Evolutionary conservation across 2,329 filamentous ascomycete genomes (phyloP), one percentile per base, ranked within the genome.

Genomic region (Trichoderma brevicompactum): DNA sequence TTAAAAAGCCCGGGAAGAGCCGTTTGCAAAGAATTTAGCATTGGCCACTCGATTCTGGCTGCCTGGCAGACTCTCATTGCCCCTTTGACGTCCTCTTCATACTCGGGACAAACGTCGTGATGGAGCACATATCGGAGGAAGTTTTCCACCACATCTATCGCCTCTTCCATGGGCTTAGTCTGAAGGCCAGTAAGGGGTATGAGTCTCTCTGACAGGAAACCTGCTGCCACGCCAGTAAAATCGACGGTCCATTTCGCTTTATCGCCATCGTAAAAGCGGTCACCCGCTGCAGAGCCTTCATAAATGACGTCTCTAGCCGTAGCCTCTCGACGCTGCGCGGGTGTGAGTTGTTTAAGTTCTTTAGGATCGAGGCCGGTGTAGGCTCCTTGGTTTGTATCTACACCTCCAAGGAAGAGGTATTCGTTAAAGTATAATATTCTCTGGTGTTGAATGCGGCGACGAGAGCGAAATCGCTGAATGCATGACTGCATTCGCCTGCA

Each of bases 111-210:
- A 15, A 96, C 94, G 43, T 91, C 85, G 73, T 98, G 94, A 67
- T 90, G 86, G 9, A 94, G 81, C 0, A 98, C 81, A 70, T 97
- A 99, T 69, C 92, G 91, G 68, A 97, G 86, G 74, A 98, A 98
- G 73, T 95, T 96, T 66, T 87, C 86, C 46, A 97, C 82, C 0
- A 96, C 86, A 40, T 85, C 83, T 19, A 89, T 86, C 3, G 87
- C 87, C 3, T 64, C 61, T n/a, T 83, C 78, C 67, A 93, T 82
- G 12, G 83, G 77, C 0, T 78, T 74, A 15, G 78, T 81, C 12
- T 87, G 83, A 55, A 86, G 85, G 17, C 85, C 81, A 43, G 86
- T 85, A 43, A 85, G 79, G 32, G 79, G 79, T 0, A 85, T 82
- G 6, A 91, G 83, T 2, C 68, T 60, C 8, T 80, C 86, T 76